Conservation (phyloP, 192 early-diverging fungal genomes). For the Coemansia furcata region DNA sequence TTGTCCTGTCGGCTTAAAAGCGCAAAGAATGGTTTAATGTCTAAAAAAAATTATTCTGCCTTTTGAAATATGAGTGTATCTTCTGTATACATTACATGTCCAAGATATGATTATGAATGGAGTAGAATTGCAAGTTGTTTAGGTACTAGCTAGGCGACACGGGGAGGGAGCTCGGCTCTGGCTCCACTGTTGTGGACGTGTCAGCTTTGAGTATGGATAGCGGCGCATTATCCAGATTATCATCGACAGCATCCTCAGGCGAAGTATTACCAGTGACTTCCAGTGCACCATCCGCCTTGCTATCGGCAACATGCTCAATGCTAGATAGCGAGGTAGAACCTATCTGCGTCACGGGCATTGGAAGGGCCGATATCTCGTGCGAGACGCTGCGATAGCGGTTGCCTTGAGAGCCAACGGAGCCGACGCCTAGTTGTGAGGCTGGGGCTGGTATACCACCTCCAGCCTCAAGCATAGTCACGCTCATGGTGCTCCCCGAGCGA, state of each 20-base stretch:
- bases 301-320: background rate
- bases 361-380: conserved; percentile 29
- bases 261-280: background rate
- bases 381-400: conserved; percentile 44
- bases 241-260: background rate
- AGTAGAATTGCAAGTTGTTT: background rate
- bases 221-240: background rate
- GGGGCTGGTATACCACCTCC: conserved; percentile 13
- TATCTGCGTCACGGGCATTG: conserved; percentile 2
- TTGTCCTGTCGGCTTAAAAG: conserved; percentile 52
- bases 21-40: conserved; percentile 6
- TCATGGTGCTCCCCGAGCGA: conserved; percentile 26
- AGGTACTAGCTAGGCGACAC: background rate
- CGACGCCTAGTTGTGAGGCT: conserved; percentile 23
- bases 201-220: background rate
- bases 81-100: background rate
- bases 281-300: background rate
- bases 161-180: background rate
- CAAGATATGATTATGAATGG: background rate
- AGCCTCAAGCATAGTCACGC: conserved; percentile 7
- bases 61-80: background rate
- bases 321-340: conserved; percentile 8
- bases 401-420: conserved; percentile 9
- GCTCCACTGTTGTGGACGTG: background rate
- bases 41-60: conserved; percentile 10